Evolutionary conservation across 257 asterid species (phyloP).

Genomic region (Leonotis leonurus): DNA sequence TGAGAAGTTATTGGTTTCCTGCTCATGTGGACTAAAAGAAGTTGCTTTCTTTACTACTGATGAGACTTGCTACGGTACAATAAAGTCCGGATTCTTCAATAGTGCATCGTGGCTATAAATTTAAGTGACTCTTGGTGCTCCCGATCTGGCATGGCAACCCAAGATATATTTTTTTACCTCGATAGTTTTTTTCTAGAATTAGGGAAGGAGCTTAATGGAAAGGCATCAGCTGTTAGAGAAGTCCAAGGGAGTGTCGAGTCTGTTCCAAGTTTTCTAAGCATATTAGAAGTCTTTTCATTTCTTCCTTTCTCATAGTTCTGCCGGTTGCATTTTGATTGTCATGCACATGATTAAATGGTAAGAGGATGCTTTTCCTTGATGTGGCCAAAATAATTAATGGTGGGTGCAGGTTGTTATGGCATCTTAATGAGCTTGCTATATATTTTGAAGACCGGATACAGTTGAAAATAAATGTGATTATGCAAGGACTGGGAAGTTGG

Average conservation of each 20-base stretch:
- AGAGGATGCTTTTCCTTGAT: not conserved
- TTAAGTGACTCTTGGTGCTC: not conserved
- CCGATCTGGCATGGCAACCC: not conserved
- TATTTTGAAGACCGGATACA: not conserved
- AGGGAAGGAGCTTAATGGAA: slow-evolving; percentile 4
- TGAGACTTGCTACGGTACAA: no score
- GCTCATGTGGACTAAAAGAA: no score
- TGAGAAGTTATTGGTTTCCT: no score
- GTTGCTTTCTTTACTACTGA: no score
- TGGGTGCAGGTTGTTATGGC: not conserved
- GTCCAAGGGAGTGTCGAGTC: slow-evolving; percentile 1
- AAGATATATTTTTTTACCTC: no score
- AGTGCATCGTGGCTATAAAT: not conserved
- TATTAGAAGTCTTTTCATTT: not conserved
- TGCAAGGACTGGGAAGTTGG: not conserved
- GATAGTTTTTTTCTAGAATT: not conserved
- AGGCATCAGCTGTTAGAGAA: not conserved
- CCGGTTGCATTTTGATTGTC: not conserved
- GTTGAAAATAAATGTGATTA: not conserved
- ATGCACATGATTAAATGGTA: slow-evolving; percentile 1
- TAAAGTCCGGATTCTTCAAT: no score
- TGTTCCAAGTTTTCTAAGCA: slow-evolving; percentile 1
- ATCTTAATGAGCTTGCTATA: not conserved
- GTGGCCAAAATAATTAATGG: not conserved
- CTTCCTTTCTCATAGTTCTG: not conserved